Evolutionary conservation across 768 basidiomycete genomes (phyloP).

Genomic region (Psilocybe tampanensis): DNA sequence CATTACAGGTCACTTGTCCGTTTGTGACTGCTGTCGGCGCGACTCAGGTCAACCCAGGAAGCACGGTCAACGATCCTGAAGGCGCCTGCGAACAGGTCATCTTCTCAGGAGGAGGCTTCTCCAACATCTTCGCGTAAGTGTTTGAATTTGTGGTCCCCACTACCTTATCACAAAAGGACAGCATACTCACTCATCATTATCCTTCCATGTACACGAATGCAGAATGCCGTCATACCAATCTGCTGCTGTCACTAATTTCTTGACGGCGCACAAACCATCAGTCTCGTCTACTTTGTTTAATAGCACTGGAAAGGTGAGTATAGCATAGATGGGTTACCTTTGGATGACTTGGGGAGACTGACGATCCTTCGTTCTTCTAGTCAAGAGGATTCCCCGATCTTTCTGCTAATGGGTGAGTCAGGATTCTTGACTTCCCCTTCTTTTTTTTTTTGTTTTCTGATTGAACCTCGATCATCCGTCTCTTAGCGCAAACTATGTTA

Average conservation of each 20-base stretch:
- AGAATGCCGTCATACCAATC: constrained; percentile 49
- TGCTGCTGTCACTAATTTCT: constrained; percentile 40
- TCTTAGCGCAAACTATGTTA: constrained; percentile 40
- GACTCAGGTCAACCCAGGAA: constrained; percentile 47
- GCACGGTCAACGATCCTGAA: constrained; percentile 45
- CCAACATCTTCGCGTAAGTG: constrained; percentile 39
- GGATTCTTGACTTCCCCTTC: too few species aligned
- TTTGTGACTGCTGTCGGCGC: constrained; percentile 54
- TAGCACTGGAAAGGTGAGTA: constrained; percentile 36
- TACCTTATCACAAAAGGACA: too few species aligned
- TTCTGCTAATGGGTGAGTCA: constrained; percentile 45
- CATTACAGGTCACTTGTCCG: constrained; percentile 43
- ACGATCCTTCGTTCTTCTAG: not conserved
- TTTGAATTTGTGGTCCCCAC: too few species aligned
- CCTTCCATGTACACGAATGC: too few species aligned
- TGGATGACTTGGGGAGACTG: too few species aligned
- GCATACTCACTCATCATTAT: too few species aligned
- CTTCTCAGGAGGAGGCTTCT: constrained; percentile 56
- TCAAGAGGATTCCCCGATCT: constrained; percentile 51
- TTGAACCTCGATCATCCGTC: not conserved
- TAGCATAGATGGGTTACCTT: not conserved
- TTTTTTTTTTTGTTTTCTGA: too few species aligned
- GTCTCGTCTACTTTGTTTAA: constrained; percentile 47
- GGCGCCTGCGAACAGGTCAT: constrained; percentile 48
- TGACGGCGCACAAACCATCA: constrained; percentile 30